Evolutionary conservation across 257 asterid genomes (phyloP), one percentile per base, ranked within the genome.

Genomic region (Ilex asprella): DNA sequence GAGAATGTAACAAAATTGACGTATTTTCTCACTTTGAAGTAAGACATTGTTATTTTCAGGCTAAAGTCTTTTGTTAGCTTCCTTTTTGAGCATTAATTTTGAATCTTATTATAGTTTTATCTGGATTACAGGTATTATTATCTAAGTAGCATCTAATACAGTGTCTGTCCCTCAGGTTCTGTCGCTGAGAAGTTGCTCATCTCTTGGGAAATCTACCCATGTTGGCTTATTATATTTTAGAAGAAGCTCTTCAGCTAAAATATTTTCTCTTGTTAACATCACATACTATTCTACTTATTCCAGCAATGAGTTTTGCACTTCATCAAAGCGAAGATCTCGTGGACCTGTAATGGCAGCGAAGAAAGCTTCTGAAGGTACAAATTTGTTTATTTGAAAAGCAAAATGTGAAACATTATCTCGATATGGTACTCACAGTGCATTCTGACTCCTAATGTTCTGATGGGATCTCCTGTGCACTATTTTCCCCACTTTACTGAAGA

Each of bases 281-380:
- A 63, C 80, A 9, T 75, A 71, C 78, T 79, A 82, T 74, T 86
- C 80, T 68, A 78, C 85, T 43, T 63, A 66, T 75, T 75, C 84
- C 55, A 79, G 65, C 68, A 63, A 69, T 66, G 88, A 84, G 52
- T 70, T 72, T 56, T 14, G 52, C 70, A 70, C 80, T 46, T 79
- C 94, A 29, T 72, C 82, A 15, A 88, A 84, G 67, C 57, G 84
- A 73, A 80, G 92, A 62, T 82, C 85, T 2, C 84, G 85, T 55
- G 86, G 89, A 58, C 95, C 94, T 47, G 80, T 88, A 62, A 74
- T 88, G 92, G 94, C 94, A n/a, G 92, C 80, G 16, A 88, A 80
- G 72, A 82, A 82, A 60, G 80, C 83, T 66, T 65, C 95, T 55
- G 90, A 77, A 91, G 98, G 96, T 91, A 62, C 61, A 55, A 16